Percentiles rank a stretch among this genome's conserved stretches.
These are phyloP conservation scores for Fusarium acutatum DNA, from an alignment of 2,329 filamentous ascomycete genomes.

Conservation along the genomic window DNA sequence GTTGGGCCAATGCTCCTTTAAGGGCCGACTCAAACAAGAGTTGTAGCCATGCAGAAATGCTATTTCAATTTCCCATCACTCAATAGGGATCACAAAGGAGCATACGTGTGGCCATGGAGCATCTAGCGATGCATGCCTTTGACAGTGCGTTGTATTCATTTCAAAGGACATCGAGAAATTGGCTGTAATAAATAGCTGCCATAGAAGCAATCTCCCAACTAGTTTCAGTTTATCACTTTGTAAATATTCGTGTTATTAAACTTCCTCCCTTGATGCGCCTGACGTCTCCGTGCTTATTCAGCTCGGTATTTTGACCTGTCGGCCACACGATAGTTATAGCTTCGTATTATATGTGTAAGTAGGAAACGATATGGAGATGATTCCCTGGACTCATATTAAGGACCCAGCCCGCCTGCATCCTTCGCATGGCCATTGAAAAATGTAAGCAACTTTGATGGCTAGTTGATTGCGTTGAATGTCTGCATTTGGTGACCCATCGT, in stretches of 20 bases:
- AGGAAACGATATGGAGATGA: not conserved
- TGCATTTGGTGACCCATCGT: not conserved
- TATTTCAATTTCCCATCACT: not conserved
- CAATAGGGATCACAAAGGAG: not conserved
- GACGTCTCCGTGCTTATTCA: not conserved
- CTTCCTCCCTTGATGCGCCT: not conserved
- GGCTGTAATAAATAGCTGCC: not conserved
- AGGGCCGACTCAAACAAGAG: not conserved
- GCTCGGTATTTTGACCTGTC: not conserved
- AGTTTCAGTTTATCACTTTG: not conserved
- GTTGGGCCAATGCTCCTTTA: not conserved
- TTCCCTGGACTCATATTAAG: not conserved
- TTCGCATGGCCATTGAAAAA: not conserved
- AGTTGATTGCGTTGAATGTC: not conserved
- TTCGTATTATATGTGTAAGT: not conserved
- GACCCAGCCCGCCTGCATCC: not conserved
- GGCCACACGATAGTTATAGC: not conserved
- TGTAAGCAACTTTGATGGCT: not conserved
- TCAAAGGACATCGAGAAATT: not conserved
- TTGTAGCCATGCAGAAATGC: not conserved
- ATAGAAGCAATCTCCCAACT: not conserved
- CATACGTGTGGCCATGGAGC: not conserved
- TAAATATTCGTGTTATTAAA: not conserved
- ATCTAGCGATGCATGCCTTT: constrained; percentile 20
- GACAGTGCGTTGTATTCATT: not conserved